Conservation (phyloP, 495 filamentous ascomycete genomes). For the Aspergillus sparsus region DNA sequence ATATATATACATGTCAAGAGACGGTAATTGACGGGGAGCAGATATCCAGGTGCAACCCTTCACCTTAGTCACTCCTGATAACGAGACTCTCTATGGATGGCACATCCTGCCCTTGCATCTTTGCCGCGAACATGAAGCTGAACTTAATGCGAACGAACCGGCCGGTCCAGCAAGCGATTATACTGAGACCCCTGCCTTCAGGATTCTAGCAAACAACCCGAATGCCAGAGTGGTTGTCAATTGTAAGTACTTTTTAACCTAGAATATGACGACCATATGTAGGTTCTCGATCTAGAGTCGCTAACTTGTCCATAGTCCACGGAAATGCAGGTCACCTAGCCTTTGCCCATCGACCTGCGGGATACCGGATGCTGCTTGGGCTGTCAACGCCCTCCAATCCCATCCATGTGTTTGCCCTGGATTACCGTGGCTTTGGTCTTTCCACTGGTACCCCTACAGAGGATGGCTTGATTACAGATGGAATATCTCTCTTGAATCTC, state of each 20-base stretch:
- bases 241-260: conserved; percentile 42
- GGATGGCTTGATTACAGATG: conserved; percentile 78
- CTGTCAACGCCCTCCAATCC: conserved; percentile 51
- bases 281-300: neutral
- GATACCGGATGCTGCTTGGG: conserved; percentile 41
- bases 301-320: conserved; percentile 37
- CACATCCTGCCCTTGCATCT: conserved; percentile 59
- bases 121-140: conserved; percentile 50
- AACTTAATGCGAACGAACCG: conserved; percentile 46
- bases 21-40: conserved; percentile 24
- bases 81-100: conserved; percentile 61
- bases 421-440: conserved; percentile 88
- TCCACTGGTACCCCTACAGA: conserved; percentile 82
- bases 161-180: conserved; percentile 45
- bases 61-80: conserved; percentile 55
- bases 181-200: conserved; percentile 48
- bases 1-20: neutral
- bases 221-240: conserved; percentile 58
- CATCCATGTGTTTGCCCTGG: conserved; percentile 70
- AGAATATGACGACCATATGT: neutral
- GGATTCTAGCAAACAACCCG: conserved; percentile 55
- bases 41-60: conserved; percentile 64
- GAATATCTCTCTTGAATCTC: conserved; percentile 65
- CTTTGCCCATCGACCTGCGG: conserved; percentile 46
- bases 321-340: conserved; percentile 51